Evolutionary conservation across 495 filamentous ascomycete genomes (phyloP).

Genomic region (Bacidia rubella): DNA sequence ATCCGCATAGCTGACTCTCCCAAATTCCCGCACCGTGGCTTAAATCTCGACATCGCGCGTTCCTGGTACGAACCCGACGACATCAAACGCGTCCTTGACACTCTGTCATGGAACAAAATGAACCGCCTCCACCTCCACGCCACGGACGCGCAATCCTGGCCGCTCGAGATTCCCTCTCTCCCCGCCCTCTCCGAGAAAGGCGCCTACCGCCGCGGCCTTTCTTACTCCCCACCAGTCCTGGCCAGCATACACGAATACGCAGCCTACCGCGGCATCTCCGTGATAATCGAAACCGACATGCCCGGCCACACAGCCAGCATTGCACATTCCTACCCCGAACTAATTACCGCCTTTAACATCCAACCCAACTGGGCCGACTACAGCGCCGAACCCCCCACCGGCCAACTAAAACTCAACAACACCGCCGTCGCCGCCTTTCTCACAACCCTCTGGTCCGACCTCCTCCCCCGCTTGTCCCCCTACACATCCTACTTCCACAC

Average conservation of each 20-base stretch:
- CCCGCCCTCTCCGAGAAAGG: constrained; percentile 57
- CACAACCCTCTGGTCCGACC: constrained; percentile 51
- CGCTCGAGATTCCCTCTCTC: constrained; percentile 58
- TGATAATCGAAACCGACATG: constrained; percentile 69
- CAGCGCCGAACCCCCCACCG: constrained; percentile 63
- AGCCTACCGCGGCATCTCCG: constrained; percentile 50
- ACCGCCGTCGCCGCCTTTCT: constrained; percentile 52
- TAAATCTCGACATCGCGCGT: constrained; percentile 60
- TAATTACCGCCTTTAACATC: constrained; percentile 58
- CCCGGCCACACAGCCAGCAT: constrained; percentile 64
- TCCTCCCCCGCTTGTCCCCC: constrained; percentile 54
- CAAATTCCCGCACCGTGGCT: constrained; percentile 43
- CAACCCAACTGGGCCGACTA: constrained; percentile 52
- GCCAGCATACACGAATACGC: constrained; percentile 53
- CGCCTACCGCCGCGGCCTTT: constrained; percentile 45
- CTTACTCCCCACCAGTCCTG: constrained; percentile 51
- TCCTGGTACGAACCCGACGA: constrained; percentile 48
- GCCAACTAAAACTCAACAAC: constrained; percentile 59
- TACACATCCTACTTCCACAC: constrained; percentile 67
- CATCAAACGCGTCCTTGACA: constrained; percentile 59
- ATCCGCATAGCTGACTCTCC: constrained; percentile 15
- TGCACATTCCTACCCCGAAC: constrained; percentile 49
- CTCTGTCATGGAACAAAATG: constrained; percentile 61
- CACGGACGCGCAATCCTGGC: constrained; percentile 77
- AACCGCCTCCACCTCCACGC: constrained; percentile 67